These are phyloP conservation scores for Ganoderma lingzhi DNA, from an alignment of 1,284 basidiomycete species.

Conservation along the genomic window DNA sequence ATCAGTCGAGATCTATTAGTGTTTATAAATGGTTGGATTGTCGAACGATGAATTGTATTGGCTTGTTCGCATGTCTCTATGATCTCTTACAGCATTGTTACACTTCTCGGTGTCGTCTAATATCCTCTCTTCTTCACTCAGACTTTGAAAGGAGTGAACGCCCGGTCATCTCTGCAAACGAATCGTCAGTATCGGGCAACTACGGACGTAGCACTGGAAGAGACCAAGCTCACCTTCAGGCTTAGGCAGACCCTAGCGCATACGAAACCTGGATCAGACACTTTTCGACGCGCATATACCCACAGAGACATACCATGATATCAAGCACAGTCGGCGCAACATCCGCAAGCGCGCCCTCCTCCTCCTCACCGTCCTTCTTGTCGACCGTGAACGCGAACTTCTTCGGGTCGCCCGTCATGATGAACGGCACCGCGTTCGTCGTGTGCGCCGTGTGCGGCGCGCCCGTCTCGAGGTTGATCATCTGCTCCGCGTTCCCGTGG, in stretches of 20 bases:
- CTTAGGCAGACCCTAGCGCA: conserved; percentile 55
- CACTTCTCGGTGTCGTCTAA: background rate
- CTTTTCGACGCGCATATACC: background rate
- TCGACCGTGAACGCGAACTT: conserved; percentile 56
- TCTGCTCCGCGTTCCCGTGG: conserved; percentile 93
- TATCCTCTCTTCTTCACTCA: conserved; percentile 15
- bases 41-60: background rate
- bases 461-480: conserved; percentile 85
- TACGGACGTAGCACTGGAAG: background rate
- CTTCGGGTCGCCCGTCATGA: conserved; percentile 69
- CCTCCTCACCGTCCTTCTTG: conserved; percentile 62
- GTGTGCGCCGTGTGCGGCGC: conserved; percentile 89
- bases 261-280: conserved; percentile 1
- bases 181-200: conserved; percentile 16
- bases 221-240: conserved; percentile 59
- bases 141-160: conserved; percentile 57
- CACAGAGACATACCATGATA: conserved; percentile 60
- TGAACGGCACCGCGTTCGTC: conserved; percentile 86
- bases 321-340: conserved; percentile 88
- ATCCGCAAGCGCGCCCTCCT: conserved; percentile 83
- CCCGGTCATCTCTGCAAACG: conserved; percentile 61
- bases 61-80: conserved; percentile 5
- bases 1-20: background rate
- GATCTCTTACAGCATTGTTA: background rate
- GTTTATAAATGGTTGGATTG: background rate